Conservation (phyloP, 805 yeast genomes). For the Metschnikowia koreensis region DNA sequence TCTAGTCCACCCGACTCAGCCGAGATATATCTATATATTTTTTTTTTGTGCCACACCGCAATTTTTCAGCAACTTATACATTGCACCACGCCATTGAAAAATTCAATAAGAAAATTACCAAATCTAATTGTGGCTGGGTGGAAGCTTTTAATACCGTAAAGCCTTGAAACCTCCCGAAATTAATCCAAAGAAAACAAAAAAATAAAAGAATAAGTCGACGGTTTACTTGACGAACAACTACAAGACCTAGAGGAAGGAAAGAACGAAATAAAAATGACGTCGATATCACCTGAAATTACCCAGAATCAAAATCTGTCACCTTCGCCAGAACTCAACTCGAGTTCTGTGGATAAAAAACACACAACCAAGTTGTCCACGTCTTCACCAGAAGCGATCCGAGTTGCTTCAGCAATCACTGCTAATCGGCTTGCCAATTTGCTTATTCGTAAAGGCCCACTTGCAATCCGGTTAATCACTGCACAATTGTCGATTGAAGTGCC, state of each 20-base stretch:
- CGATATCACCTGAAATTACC: not conserved
- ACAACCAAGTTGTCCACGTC: conserved; percentile 56
- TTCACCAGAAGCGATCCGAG: conserved; percentile 84
- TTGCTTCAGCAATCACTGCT: conserved; percentile 83
- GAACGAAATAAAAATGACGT: not conserved
- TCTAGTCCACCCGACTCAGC: conserved; percentile 3
- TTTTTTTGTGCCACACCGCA: conserved; percentile 11
- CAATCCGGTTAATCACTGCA: conserved; percentile 84
- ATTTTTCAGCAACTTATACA: conserved; percentile 3
- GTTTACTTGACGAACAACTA: no score
- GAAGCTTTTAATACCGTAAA: no score
- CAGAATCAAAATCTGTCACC: conserved; percentile 9
- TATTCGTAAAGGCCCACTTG: conserved; percentile 76
- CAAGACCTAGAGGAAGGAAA: not conserved
- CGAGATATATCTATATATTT: not conserved
- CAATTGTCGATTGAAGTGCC: conserved; percentile 73
- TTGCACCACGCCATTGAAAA: no score
- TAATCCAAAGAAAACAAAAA: no score
- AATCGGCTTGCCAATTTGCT: conserved; percentile 68
- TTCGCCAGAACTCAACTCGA: conserved; percentile 5
- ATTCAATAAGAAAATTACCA: no score
- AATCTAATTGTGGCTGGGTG: no score
- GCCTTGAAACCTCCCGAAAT: no score
- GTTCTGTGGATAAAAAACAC: conserved; percentile 11
- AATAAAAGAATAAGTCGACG: no score